Base-by-base conservation (phyloP, 257 asterid genomes). In the Salvia hispanica region DNA sequence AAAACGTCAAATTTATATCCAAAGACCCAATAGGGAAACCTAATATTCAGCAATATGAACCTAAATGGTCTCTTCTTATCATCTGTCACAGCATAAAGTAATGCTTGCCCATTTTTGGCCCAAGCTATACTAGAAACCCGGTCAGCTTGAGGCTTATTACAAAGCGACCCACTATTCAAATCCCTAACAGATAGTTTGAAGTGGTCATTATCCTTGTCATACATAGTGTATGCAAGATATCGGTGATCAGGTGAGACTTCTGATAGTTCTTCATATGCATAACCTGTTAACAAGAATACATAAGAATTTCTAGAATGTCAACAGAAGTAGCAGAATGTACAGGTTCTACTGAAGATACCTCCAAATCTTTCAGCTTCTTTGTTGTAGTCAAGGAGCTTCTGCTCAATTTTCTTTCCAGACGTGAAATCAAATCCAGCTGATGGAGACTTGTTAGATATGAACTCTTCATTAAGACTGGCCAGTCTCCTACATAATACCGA, bases 221-320 rank as follows among this genome's bases (percentile, higher is more conserved):
- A 94, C 97, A 94, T 88, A 48, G 96, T 88, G 80, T 94, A 91
- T 44, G 97, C 99, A 77, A 91, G 87, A 85, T 85, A 87, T 10
- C 89, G 84, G 61, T 94, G 99, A 79, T 94, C 95, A 40, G 99
- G 99, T 62, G 99, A 94, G 53, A 94, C 78, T 74, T 91, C 97
- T 5, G 99, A 94, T 74, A 86, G 77, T 79, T 86, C 97, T 78
- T 88, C 99, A 54, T 79, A 88, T 3, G 99, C 94, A 80, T 88
- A 85, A 62, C 99, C 97, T 90, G 79, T 33, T 44, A 28, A 70
- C 50, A 21, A 69, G 51, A 34, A 46, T 62, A 45, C 33, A 44
- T n/a, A 9, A 57, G 48, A 70, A 44, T 8, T 16, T 12, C 66
- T 43, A 21, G 64, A 62, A 69, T 25, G 63, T 63, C 55, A 67